Conservation (phyloP, 1,284 basidiomycete genomes). For the Cutaneotrichosporon dermatis region DNA sequence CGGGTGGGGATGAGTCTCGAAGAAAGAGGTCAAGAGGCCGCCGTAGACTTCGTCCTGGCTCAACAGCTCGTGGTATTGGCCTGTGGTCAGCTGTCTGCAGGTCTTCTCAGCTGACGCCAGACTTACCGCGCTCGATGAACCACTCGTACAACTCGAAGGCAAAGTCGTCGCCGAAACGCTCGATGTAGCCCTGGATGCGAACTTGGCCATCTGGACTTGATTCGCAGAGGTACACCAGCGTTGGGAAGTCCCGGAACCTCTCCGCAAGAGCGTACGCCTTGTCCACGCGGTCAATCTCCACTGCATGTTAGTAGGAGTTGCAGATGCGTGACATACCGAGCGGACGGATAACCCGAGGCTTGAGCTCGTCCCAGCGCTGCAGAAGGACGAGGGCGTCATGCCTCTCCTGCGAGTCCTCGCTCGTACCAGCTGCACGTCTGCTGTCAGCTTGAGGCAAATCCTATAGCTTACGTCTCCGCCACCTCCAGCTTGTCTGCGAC, state of each 20-base stretch:
- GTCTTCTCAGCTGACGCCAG: not conserved
- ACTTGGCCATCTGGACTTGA: conserved; percentile 31
- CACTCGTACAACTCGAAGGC: conserved; percentile 79
- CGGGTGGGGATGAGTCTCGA: conserved; percentile 60
- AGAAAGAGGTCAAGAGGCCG: conserved; percentile 68
- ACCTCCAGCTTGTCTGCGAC: conserved; percentile 67
- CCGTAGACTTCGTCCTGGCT: conserved; percentile 63
- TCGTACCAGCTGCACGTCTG: conserved; percentile 14
- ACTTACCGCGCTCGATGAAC: conserved; percentile 53
- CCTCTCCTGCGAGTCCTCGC: conserved; percentile 24
- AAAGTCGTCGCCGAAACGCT: conserved; percentile 76
- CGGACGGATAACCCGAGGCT: conserved; percentile 42
- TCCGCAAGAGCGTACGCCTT: conserved; percentile 78
- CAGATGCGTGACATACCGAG: conserved; percentile 28
- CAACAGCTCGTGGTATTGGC: conserved; percentile 69
- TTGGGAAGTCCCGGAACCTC: conserved; percentile 75
- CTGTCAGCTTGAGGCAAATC: conserved; percentile 23
- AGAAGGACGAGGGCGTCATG: conserved; percentile 32
- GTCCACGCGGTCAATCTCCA: conserved; percentile 62
- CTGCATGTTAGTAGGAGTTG: conserved; percentile 40
- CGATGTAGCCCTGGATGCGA: conserved; percentile 62
- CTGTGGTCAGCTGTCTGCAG: conserved; percentile 45
- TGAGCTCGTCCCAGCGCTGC: conserved; percentile 38
- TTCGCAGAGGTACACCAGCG: conserved; percentile 75
- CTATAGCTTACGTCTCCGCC: conserved; percentile 24